Percentiles rank a stretch among this genome's conserved stretches.
Conservation (phyloP, 108 stramenopile genomes). For the Conticribra guillardii region DNA sequence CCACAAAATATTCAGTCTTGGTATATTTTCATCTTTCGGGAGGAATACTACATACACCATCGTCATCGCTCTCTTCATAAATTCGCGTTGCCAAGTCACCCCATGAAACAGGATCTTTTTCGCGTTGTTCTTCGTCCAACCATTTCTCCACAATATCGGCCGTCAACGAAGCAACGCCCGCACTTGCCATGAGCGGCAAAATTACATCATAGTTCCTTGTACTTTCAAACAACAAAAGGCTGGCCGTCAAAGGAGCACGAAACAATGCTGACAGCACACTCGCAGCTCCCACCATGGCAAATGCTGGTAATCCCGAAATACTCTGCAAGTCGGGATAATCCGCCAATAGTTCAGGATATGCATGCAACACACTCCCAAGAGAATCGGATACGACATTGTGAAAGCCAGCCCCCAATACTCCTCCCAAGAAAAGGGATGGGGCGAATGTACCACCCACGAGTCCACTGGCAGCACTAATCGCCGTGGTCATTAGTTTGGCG, state of each 20-base stretch:
- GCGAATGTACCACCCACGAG: conserved; percentile 94
- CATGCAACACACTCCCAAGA: conserved; percentile 22
- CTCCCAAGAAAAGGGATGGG: conserved; percentile 91
- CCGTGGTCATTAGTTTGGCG: conserved; percentile 79
- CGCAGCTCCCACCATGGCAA: conserved; percentile 93
- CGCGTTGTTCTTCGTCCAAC: conserved; percentile 49
- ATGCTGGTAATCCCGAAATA: conserved; percentile 81
- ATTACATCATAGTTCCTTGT: conserved; percentile 93
- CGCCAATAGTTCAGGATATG: conserved; percentile 35
- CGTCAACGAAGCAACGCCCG: conserved; percentile 58
- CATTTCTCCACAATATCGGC: conserved; percentile 50
- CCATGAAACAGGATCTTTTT: conserved; percentile 48
- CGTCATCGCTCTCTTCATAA: conserved; percentile 34
- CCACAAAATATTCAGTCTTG: no score
- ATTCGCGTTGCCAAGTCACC: conserved; percentile 42
- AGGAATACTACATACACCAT: no score
- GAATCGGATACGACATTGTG: conserved; percentile 57
- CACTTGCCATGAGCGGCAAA: conserved; percentile 80
- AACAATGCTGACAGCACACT: conserved; percentile 85
- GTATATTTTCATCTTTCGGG: no score
- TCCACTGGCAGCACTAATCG: conserved; percentile 82
- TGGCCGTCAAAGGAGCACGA: conserved; percentile 90
- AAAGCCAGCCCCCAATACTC: conserved; percentile 88
- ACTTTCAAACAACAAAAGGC: conserved; percentile 86
- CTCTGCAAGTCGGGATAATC: conserved; percentile 29